Conservation (phyloP, 768 basidiomycete species). For the Aureoboletus auriporus region DNA sequence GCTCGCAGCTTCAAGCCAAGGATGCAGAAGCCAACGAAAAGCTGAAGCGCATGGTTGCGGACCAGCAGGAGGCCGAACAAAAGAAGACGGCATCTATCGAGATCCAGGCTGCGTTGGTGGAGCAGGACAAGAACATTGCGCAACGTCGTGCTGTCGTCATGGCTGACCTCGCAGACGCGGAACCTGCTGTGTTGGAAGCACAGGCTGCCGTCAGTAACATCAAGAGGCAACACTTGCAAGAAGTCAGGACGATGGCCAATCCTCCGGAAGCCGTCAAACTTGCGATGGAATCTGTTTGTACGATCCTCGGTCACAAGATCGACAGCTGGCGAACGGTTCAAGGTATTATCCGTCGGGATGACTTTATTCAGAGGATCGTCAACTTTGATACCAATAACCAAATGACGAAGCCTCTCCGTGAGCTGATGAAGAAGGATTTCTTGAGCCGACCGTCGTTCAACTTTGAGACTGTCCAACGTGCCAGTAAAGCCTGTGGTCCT, state of each 20-base stretch:
- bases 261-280: conserved; percentile 97
- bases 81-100: conserved; percentile 96
- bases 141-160: conserved; percentile 87
- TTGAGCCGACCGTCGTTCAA: conserved; percentile 87
- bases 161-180: conserved; percentile 94
- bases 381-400: conserved; percentile 89
- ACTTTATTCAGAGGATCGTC: conserved; percentile 94
- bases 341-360: conserved; percentile 91
- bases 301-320: conserved; percentile 92
- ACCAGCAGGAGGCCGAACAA: conserved; percentile 98
- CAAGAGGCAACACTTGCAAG: conserved; percentile 91
- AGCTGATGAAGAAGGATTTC: conserved; percentile 91
- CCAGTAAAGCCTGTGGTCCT: conserved; percentile 95
- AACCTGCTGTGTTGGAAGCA: conserved; percentile 94
- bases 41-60: conserved; percentile 94
- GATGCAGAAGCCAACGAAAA: conserved; percentile 96
- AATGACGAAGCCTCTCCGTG: conserved; percentile 87
- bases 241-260: conserved; percentile 97
- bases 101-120: conserved; percentile 89
- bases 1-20: conserved; percentile 89
- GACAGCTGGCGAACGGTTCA: conserved; percentile 97
- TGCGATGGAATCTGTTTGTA: conserved; percentile 98
- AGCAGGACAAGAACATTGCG: conserved; percentile 87
- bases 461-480: conserved; percentile 92
- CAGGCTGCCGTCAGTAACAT: conserved; percentile 96